Evolutionary conservation across 371 early-diverging fungal genomes (phyloP).

Genomic region (Rhizopus sp.): DNA sequence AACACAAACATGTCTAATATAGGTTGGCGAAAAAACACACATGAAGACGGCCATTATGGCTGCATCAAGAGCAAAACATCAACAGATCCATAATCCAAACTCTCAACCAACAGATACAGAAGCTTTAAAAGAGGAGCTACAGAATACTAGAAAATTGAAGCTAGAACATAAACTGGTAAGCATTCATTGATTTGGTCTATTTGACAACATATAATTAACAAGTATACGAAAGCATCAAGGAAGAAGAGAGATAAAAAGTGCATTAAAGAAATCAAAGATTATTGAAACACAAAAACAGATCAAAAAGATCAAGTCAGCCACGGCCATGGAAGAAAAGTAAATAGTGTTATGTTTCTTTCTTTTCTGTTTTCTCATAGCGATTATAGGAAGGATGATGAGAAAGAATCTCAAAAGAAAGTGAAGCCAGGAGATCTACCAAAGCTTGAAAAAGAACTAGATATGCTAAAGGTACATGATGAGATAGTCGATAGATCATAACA

Average conservation of each 20-base stretch:
- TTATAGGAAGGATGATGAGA: conserved; percentile 8
- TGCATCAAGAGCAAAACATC: conserved; percentile 29
- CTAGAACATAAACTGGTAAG: conserved; percentile 40
- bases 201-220: background rate
- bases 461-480: conserved; percentile 29
- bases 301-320: conserved; percentile 32
- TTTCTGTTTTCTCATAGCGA: background rate
- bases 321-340: conserved; percentile 19
- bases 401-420: conserved; percentile 12
- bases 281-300: conserved; percentile 38
- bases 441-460: conserved; percentile 36
- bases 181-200: background rate
- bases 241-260: conserved; percentile 30
- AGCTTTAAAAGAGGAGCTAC: conserved; percentile 16
- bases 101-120: conserved; percentile 3
- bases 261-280: conserved; percentile 38
- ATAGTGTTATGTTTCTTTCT: background rate
- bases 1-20: background rate
- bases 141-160: conserved; percentile 29
- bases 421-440: conserved; percentile 26
- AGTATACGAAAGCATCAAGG: conserved; percentile 34
- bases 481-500: background rate
- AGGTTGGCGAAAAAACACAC: conserved; percentile 31
- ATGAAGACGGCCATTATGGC: conserved; percentile 25
- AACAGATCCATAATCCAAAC: conserved; percentile 13